Evolutionary conservation across 495 filamentous ascomycete genomes (phyloP).

Genomic region (Chaetomium tenue): DNA sequence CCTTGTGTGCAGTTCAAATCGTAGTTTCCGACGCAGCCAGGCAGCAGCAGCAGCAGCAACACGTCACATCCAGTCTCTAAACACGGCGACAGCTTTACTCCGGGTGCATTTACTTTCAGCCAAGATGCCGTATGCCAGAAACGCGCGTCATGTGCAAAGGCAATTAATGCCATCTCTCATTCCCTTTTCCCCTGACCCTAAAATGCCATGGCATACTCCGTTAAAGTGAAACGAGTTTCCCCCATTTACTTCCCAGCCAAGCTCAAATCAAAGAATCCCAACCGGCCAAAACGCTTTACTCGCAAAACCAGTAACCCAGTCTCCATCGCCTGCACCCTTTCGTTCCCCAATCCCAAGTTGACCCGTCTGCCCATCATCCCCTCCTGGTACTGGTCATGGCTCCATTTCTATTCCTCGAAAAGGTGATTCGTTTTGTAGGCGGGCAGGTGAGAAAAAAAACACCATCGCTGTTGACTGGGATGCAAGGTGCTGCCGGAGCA

Average conservation of each 20-base stretch:
- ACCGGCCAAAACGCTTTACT: conserved; percentile 14
- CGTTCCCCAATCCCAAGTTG: conserved; percentile 7
- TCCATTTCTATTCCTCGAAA: conserved; percentile 13
- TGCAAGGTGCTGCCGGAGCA: background rate
- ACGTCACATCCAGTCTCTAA: too few species aligned
- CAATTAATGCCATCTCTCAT: conserved; percentile 23
- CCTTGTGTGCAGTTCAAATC: background rate
- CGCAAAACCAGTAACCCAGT: conserved; percentile 11
- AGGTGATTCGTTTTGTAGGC: background rate
- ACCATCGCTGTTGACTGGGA: conserved; percentile 10
- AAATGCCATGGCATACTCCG: conserved; percentile 27
- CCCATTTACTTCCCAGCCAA: conserved; percentile 23
- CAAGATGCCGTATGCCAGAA: background rate
- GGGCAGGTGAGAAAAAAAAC: background rate
- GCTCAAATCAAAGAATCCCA: conserved; percentile 24
- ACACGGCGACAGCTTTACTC: too few species aligned
- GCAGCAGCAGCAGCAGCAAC: background rate
- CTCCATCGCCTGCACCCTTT: conserved; percentile 10
- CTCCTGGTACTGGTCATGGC: conserved; percentile 6
- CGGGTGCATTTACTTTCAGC: background rate
- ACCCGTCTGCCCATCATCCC: conserved; percentile 4
- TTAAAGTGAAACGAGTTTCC: conserved; percentile 21
- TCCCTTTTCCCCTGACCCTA: conserved; percentile 32
- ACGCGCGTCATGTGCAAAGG: conserved; percentile 3
- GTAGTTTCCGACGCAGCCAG: background rate